phyloP scores from a whole-genome alignment of 1,139 yeast species.

The Magnusiomyces starmeri region DNA sequence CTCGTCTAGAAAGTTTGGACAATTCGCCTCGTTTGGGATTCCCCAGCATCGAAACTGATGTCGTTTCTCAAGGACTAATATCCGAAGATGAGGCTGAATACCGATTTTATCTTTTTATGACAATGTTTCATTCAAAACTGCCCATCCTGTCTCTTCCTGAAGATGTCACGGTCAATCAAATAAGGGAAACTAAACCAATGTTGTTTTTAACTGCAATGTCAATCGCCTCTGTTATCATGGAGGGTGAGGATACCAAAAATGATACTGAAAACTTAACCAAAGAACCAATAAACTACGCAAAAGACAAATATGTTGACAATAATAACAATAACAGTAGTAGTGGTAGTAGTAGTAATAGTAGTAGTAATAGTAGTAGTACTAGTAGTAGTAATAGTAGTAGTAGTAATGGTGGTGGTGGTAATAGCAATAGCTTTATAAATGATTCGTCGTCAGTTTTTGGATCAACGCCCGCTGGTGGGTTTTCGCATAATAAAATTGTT shows the following conservation, averaged over 20 bases:
- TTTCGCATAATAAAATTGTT: too few species aligned
- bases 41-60: conserved; percentile 27
- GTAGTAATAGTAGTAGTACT: too few species aligned
- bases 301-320: too few species aligned
- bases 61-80: conserved; percentile 29
- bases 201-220: conserved; percentile 60
- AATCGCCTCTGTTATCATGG: conserved; percentile 38
- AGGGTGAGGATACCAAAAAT: conserved; percentile 5
- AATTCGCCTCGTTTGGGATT: conserved; percentile 20
- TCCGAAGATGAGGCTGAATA: conserved; percentile 28
- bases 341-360: too few species aligned
- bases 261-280: too few species aligned
- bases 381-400: too few species aligned
- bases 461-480: conserved; percentile 32
- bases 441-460: too few species aligned
- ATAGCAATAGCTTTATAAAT: too few species aligned
- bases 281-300: too few species aligned
- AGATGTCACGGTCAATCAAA: conserved; percentile 40
- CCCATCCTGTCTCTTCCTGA: conserved; percentile 26
- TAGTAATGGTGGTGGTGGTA: too few species aligned
- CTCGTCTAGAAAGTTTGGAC: conserved; percentile 24
- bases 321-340: too few species aligned
- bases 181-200: conserved; percentile 49
- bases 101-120: conserved; percentile 21
- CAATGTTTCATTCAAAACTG: not conserved